Base-by-base conservation (phyloP, 345 rosid species). In the Hibiscus syriacus region DNA sequence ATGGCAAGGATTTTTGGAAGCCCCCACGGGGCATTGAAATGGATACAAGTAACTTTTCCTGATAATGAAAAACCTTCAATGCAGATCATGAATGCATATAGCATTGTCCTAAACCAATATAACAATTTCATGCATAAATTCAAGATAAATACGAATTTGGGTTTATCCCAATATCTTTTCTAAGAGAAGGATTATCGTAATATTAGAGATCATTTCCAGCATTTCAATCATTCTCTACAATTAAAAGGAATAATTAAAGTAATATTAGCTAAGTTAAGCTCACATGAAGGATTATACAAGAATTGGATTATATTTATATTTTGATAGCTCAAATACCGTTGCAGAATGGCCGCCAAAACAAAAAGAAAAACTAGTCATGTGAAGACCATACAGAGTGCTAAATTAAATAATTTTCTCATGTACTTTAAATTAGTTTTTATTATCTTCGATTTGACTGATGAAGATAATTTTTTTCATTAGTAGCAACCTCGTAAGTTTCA, bases 391-490 rank as follows among this genome's bases (percentile, higher is more conserved):
- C 23, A 9, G n/a, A 62, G 2, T 13, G 23, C 52, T 23, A 62
- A 14, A 43, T 63, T 43, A 41, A 43, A 23, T 41, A 43, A 7
- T 23, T 6, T 2, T 6, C 5, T 62, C 22, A 23, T 3, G 36
- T 6, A 16, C 67, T 41, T 23, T 41, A 41, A 62, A 41, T 23
- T 41, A 62, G 53, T 41, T 62, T 62, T 62, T 43, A 62, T 62
- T 41, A 41, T 41, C 67, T 62, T 62, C 20, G 25, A 3, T 41
- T n/a, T n/a, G n/a, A n/a, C n/a, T n/a, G n/a, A 23, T 6, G 20
- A 8, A 23, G 16, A 62, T 6, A 23, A 5, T 6, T 14, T 38
- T 38, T 45, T 59, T 1, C 38, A 38, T 38, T 22, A 39, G 29
- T 5, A 20, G n/a, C 14, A 22, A 61, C 50, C 66, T 61, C 66